Percentiles rank a stretch among this genome's conserved stretches.
These are phyloP conservation scores for Tuber indicum DNA, from an alignment of 495 filamentous ascomycete species.

Conservation along the genomic window DNA sequence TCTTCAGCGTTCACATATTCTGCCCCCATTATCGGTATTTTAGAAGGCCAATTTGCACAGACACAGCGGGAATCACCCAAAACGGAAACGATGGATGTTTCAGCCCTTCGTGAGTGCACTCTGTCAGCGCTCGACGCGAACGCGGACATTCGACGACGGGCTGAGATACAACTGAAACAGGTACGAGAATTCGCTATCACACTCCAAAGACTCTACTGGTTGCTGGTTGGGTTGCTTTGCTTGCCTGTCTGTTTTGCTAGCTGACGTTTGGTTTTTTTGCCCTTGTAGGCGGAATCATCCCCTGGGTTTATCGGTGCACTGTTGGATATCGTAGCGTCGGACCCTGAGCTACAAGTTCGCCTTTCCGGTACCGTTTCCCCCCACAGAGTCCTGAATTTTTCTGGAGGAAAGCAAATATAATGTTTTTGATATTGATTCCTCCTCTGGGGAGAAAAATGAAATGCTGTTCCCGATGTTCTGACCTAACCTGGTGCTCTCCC, in stretches of 20 bases:
- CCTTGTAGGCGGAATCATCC: constrained; percentile 73
- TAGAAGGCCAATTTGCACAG: constrained; percentile 10
- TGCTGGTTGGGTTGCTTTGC: background rate
- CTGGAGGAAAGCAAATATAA: constrained; percentile 14
- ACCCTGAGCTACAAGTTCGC: constrained; percentile 74
- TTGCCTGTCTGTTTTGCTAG: background rate
- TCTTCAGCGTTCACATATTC: constrained; percentile 18
- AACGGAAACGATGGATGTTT: constrained; percentile 65
- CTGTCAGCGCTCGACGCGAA: constrained; percentile 79
- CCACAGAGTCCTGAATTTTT: constrained; percentile 9
- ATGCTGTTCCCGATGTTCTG: constrained; percentile 11
- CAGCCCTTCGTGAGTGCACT: constrained; percentile 77
- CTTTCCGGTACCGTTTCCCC: constrained; percentile 64
- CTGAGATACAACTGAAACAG: constrained; percentile 89
- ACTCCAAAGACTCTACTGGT: constrained; percentile 5
- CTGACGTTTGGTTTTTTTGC: constrained; percentile 6
- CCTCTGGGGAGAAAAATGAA: constrained; percentile 6
- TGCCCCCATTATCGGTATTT: constrained; percentile 9
- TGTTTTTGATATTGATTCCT: background rate
- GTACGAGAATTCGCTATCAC: constrained; percentile 50
- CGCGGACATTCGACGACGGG: constrained; percentile 73
- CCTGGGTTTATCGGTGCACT: constrained; percentile 85
- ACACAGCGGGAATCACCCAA: background rate
- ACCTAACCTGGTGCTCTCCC: constrained; percentile 12
- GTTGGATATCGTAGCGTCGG: constrained; percentile 78